Conservation (phyloP, 768 basidiomycete species). For the Agrocybe praecox region DNA sequence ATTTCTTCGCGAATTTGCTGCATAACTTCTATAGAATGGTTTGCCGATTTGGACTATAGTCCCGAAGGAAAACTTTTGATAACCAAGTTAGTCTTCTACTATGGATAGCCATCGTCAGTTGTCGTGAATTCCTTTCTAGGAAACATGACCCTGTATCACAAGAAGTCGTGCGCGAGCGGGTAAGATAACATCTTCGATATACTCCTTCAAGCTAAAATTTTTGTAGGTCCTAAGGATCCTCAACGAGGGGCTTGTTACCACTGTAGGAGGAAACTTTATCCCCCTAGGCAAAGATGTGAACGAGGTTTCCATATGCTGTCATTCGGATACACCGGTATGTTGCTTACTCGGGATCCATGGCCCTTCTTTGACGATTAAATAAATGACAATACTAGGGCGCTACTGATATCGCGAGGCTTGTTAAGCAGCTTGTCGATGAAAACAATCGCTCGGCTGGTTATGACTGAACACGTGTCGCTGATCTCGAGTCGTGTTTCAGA, state of each 20-base stretch:
- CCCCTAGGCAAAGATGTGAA: constrained; percentile 44
- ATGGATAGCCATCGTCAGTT: neutral
- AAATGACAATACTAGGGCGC: constrained; percentile 48
- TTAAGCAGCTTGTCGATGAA: constrained; percentile 58
- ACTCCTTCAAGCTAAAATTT: neutral
- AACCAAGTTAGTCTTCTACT: constrained; percentile 43
- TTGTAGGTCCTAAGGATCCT: constrained; percentile 48
- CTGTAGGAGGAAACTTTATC: constrained; percentile 39
- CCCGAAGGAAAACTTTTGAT: constrained; percentile 59
- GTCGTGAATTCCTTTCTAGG: constrained; percentile 27
- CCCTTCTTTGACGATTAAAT: neutral
- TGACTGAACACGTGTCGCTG: neutral
- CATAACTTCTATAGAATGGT: constrained; percentile 52
- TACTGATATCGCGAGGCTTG: constrained; percentile 50
- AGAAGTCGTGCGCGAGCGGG: constrained; percentile 44
- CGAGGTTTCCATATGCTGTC: constrained; percentile 65
- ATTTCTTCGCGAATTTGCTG: neutral
- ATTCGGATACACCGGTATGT: constrained; percentile 65
- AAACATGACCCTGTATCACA: constrained; percentile 51
- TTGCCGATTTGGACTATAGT: constrained; percentile 65
- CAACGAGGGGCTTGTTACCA: constrained; percentile 46
- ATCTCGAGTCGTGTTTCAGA: too few relatives aligned
- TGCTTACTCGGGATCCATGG: neutral
- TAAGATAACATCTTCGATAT: constrained; percentile 20
- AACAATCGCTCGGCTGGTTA: constrained; percentile 43